Evolutionary conservation across 2,329 filamentous ascomycete species (phyloP).

Genomic region (Cladosporium sp.): DNA sequence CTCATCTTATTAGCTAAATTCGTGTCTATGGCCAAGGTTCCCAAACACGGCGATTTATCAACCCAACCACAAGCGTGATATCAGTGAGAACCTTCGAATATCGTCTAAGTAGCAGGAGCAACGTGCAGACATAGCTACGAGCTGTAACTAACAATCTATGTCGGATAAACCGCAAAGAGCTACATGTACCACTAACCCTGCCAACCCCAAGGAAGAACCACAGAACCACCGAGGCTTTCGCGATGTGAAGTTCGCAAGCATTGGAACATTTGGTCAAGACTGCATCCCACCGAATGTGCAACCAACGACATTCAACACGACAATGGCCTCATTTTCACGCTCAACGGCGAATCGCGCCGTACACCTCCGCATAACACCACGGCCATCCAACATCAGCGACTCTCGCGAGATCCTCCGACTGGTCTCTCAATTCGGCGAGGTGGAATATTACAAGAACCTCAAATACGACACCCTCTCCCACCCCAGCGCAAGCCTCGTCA

Average conservation of each 20-base stretch:
- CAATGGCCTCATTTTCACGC: slow-evolving; percentile 28
- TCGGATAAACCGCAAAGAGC: not conserved
- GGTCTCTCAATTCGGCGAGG: slow-evolving; percentile 52
- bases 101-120: not conserved
- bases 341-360: slow-evolving; percentile 47
- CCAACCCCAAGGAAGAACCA: not conserved
- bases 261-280: not conserved
- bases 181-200: not conserved
- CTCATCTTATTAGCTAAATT: no score
- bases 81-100: not conserved
- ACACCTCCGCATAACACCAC: slow-evolving; percentile 51
- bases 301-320: not conserved
- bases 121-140: not conserved
- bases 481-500: slow-evolving; percentile 49
- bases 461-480: slow-evolving; percentile 49
- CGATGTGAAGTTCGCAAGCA: not conserved
- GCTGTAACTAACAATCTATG: not conserved
- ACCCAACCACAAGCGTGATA: not conserved
- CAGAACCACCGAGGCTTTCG: not conserved
- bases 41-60: not conserved
- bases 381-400: slow-evolving; percentile 51
- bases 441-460: slow-evolving; percentile 51
- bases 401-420: slow-evolving; percentile 52
- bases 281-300: not conserved
- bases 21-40: no score